Conservation (phyloP, 140 eudicot species). For the Stevia rebaudiana region DNA sequence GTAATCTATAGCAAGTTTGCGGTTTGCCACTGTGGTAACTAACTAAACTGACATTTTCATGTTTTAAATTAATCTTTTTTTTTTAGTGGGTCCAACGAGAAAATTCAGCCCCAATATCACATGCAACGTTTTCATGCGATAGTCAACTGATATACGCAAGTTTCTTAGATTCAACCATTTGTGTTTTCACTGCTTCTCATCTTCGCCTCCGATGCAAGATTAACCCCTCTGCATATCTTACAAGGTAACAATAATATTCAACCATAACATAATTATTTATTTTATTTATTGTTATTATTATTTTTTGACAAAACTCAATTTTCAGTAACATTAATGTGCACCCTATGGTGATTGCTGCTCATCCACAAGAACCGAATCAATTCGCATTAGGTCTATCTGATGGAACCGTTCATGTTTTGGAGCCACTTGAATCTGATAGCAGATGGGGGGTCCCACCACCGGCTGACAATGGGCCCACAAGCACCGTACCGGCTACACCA, state of each 20-base stretch:
- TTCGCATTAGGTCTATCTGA: constrained; percentile 62
- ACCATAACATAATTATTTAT: background rate
- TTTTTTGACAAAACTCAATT: background rate
- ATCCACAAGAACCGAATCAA: constrained; percentile 62
- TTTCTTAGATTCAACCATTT: constrained; percentile 64
- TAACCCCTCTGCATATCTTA: constrained; percentile 62
- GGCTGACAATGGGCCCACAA: constrained; percentile 55
- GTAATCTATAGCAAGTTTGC: background rate
- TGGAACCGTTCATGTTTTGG: constrained; percentile 57
- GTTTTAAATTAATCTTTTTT: background rate
- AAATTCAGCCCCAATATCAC: constrained; percentile 65
- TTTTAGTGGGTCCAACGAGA: constrained; percentile 81
- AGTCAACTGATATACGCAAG: constrained; percentile 82
- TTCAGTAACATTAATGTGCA: constrained; percentile 48
- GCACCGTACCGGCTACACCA: constrained; percentile 41
- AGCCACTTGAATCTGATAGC: constrained; percentile 65
- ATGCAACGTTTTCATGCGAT: constrained; percentile 86
- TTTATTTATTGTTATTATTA: background rate
- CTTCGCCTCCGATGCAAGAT: constrained; percentile 74
- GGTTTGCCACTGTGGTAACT: background rate
- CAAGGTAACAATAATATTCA: constrained; percentile 26
- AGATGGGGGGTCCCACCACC: constrained; percentile 67
- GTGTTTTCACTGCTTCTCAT: constrained; percentile 67
- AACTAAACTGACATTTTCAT: background rate
- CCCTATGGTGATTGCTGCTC: constrained; percentile 61